A percentile compares a stretch with the other conserved stretches of the same genome.
Conservation (phyloP, 768 basidiomycete genomes). For the Suillus decipiens region DNA sequence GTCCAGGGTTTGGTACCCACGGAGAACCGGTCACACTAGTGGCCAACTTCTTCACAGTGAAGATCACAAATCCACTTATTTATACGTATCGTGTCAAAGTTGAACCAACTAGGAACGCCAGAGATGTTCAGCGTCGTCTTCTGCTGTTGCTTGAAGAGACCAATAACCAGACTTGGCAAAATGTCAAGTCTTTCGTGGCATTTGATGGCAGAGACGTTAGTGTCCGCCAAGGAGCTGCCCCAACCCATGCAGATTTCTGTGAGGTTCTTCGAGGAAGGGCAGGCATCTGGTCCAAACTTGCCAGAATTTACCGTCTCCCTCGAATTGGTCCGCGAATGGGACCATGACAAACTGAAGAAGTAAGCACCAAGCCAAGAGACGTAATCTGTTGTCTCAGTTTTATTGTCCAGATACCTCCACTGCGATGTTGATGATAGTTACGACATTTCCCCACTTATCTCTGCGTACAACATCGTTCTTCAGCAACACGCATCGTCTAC, state of each 20-base stretch:
- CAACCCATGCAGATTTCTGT: constrained; percentile 28
- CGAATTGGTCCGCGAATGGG: constrained; percentile 28
- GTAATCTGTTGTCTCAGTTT: neutral
- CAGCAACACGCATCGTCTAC: constrained; percentile 38
- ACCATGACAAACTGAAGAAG: constrained; percentile 26
- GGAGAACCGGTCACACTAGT: constrained; percentile 40
- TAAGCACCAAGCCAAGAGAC: constrained; percentile 19
- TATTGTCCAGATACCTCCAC: constrained; percentile 33
- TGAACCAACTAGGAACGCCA: constrained; percentile 27
- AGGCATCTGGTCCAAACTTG: constrained; percentile 22
- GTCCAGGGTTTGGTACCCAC: constrained; percentile 39
- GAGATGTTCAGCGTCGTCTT: constrained; percentile 37
- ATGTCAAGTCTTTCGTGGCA: constrained; percentile 26
- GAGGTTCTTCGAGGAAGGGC: constrained; percentile 37
- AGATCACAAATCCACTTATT: constrained; percentile 36
- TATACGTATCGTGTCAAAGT: constrained; percentile 41
- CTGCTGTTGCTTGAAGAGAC: constrained; percentile 39
- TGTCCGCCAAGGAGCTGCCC: constrained; percentile 33
- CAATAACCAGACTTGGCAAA: constrained; percentile 28
- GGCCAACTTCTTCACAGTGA: constrained; percentile 45
- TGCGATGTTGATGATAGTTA: constrained; percentile 37
- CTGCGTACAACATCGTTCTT: constrained; percentile 44
- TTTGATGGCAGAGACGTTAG: constrained; percentile 41
- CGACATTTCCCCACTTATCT: constrained; percentile 40
- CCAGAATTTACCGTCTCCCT: constrained; percentile 35